A percentile compares a stretch with the other conserved stretches of the same genome.
Evolutionary conservation across 768 basidiomycete genomes (phyloP).

Genomic region (Leccinum uliginosum): DNA sequence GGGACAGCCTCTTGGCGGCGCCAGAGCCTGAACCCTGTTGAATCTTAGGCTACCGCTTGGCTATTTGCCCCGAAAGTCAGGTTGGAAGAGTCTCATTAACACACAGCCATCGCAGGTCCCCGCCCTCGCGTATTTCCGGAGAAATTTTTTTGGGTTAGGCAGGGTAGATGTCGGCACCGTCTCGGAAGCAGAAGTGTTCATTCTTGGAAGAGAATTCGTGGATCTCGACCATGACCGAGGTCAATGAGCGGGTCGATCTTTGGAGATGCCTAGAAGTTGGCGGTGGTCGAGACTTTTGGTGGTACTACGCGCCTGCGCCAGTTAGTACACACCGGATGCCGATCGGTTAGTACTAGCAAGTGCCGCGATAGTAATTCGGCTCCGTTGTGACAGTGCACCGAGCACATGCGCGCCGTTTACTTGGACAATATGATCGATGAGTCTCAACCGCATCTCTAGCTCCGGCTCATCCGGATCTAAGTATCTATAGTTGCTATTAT

Average conservation of each 20-base stretch:
- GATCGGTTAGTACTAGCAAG: background rate
- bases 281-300: background rate
- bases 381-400: constrained; percentile 14
- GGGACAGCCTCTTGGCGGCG: constrained; percentile 27
- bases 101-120: constrained; percentile 37
- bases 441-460: constrained; percentile 8
- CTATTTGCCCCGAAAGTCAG: constrained; percentile 33
- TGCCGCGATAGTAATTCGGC: constrained; percentile 14
- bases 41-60: constrained; percentile 24
- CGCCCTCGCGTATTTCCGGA: constrained; percentile 36
- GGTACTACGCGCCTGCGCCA: background rate
- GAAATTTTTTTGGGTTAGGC: constrained; percentile 29
- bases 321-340: background rate
- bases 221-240: background rate
- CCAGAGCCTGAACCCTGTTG: constrained; percentile 28
- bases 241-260: background rate
- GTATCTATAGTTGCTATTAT: constrained; percentile 8
- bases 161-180: constrained; percentile 15
- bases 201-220: constrained; percentile 5
- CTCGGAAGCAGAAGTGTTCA: background rate
- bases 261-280: background rate
- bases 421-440: background rate
- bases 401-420: background rate
- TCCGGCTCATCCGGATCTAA: constrained; percentile 15
- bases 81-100: constrained; percentile 30